Evolutionary conservation across 495 filamentous ascomycete genomes (phyloP).

Genomic region (Tuber calosporum): DNA sequence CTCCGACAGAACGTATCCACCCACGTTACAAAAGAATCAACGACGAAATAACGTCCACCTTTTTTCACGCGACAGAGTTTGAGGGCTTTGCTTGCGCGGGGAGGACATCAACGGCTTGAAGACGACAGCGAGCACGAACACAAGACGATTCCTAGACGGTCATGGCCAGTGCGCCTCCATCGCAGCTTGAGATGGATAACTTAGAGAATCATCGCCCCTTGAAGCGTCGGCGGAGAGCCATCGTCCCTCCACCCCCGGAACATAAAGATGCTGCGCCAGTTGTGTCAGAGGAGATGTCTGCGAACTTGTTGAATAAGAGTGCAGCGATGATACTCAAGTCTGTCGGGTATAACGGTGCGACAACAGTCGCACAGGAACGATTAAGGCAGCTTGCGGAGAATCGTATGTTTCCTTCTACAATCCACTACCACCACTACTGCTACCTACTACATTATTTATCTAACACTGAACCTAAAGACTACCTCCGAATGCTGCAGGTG

Average conservation of each 20-base stretch:
- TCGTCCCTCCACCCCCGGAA: slow-evolving; percentile 27
- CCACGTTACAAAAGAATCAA: neutral
- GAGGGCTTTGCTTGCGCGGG: neutral
- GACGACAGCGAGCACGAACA: neutral
- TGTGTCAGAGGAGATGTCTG: slow-evolving; percentile 44
- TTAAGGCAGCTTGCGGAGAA: slow-evolving; percentile 56
- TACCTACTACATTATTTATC: slow-evolving; percentile 21
- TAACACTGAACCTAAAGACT: slow-evolving; percentile 33
- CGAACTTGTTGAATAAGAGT: slow-evolving; percentile 52
- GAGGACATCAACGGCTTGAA: neutral
- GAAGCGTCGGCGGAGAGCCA: slow-evolving; percentile 32
- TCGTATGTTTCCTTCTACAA: slow-evolving; percentile 48
- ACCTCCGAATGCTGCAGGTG: slow-evolving; percentile 49
- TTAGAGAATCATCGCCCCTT: slow-evolving; percentile 19
- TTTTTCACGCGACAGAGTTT: neutral
- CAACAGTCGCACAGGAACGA: slow-evolving; percentile 53
- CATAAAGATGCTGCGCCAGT: slow-evolving; percentile 30
- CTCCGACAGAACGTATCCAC: neutral
- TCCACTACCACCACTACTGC: slow-evolving; percentile 26
- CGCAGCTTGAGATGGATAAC: slow-evolving; percentile 6
- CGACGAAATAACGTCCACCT: neutral
- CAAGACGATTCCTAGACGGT: neutral
- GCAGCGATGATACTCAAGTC: slow-evolving; percentile 51
- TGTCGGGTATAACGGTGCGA: slow-evolving; percentile 55
- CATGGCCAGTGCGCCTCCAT: neutral